Evolutionary conservation across 176 grass and related monocot species (phyloP), one percentile per base, ranked within the genome.

Genomic region (Melocanna baccifera): DNA sequence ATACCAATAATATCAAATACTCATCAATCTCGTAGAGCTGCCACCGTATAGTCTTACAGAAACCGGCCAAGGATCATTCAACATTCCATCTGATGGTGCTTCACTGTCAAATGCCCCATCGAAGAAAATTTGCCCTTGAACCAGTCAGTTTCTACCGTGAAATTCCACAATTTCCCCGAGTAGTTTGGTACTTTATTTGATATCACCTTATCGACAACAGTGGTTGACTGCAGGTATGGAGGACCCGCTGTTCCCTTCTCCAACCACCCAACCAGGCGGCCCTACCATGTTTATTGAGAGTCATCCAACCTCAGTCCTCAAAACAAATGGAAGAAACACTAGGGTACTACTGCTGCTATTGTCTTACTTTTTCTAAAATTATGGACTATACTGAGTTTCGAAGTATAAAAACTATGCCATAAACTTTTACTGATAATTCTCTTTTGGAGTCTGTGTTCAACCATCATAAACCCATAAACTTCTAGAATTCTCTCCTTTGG

Each of bases 171-270:
- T 15, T 23, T 32, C 12, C 12, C 36, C 23, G 12, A 7, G 9
- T 1, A 34, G 46, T 62, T 62, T 6, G 6, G 1, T 10, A 46
- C 40, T 39, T 12, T 40, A 47, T 62, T 75, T 86, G 75, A 53
- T 45, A 53, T 73, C 16, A 40, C 32, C 56, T 86, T 86, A 80
- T 86, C 56, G 32, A 15, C 32, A 65, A 65, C 43, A 79, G 53
- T 53, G 6, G n/a, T 63, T 40, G 40, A 65, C 70, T 19, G 36
- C 73, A 75, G 48, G 34, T 4, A 34, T 52, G 47, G 71, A 22
- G 18, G 19, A 9, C 19, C 8, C 2, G 32, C 32, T 34, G 32
- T 57, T 57, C 53, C n/a, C 1, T 26, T 26, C 1, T 5, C 55
- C 9, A 12, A 14, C 12, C 23, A 2, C 10, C n/a, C n/a, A 34